Evolutionary conservation across 2,329 filamentous ascomycete species (phyloP).

Genomic region (Ceratocystis diversiconidia): DNA sequence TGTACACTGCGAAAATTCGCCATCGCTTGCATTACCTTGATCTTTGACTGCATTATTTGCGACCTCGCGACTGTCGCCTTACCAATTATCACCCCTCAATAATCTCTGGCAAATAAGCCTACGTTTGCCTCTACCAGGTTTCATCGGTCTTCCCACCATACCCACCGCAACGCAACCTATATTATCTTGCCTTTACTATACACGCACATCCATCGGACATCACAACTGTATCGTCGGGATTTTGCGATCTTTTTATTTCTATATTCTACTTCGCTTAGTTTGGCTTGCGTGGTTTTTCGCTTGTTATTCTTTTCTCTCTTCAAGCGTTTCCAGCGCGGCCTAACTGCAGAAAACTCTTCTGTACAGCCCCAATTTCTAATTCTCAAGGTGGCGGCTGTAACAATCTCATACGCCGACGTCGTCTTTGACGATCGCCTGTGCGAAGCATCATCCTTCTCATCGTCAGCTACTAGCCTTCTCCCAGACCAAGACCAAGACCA

Average conservation of each 20-base stretch:
- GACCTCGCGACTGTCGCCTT: background rate
- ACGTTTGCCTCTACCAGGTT: background rate
- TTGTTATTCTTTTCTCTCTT: background rate
- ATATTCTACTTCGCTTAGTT: background rate
- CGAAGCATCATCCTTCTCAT: slow-evolving; percentile 10
- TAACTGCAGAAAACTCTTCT: slow-evolving; percentile 11
- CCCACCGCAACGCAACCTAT: background rate
- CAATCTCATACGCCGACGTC: slow-evolving; percentile 15
- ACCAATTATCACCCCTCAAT: background rate
- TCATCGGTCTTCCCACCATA: background rate
- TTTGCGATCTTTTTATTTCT: background rate
- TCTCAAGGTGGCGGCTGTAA: slow-evolving; percentile 15
- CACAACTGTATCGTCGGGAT: background rate
- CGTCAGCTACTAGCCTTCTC: background rate
- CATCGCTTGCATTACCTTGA: background rate
- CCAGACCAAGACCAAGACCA: background rate
- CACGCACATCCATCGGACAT: background rate
- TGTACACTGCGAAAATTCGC: background rate
- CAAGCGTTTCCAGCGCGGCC: background rate
- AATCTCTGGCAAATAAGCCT: background rate
- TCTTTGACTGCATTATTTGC: slow-evolving; percentile 3
- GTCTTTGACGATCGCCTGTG: slow-evolving; percentile 18
- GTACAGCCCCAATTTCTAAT: slow-evolving; percentile 7
- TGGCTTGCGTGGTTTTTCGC: background rate
- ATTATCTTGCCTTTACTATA: background rate